phyloP scores from a whole-genome alignment of 2,329 filamentous ascomycete species.

The Fusarium keratoplasticum region DNA sequence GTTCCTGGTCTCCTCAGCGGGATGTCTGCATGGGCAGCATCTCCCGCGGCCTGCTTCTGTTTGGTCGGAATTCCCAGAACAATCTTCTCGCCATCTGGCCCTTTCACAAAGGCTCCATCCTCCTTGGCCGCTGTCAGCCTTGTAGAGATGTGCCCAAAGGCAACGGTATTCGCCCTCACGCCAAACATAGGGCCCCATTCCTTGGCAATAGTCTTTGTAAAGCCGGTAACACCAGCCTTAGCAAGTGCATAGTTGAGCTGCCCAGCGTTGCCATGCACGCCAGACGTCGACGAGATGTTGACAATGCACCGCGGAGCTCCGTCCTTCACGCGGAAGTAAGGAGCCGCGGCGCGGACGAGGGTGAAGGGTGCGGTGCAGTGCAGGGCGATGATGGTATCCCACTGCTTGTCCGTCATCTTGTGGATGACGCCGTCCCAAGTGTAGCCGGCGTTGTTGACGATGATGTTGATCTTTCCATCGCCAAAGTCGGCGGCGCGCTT shows the following conservation, averaged over 20 bases:
- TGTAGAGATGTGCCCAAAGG: slow-evolving; percentile 85
- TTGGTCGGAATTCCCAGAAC: slow-evolving; percentile 78
- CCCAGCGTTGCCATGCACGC: slow-evolving; percentile 88
- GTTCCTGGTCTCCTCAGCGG: slow-evolving; percentile 81
- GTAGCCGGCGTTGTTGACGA: slow-evolving; percentile 92
- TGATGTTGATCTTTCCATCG: slow-evolving; percentile 87
- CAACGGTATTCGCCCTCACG: slow-evolving; percentile 84
- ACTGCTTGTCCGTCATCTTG: slow-evolving; percentile 93
- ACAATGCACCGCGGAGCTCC: slow-evolving; percentile 82
- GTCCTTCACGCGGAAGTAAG: slow-evolving; percentile 89
- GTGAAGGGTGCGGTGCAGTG: slow-evolving; percentile 90
- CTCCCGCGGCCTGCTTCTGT: slow-evolving; percentile 59
- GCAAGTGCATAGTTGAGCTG: slow-evolving; percentile 90
- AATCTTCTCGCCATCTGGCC: slow-evolving; percentile 80
- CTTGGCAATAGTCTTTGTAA: slow-evolving; percentile 91
- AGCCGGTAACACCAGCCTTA: slow-evolving; percentile 84
- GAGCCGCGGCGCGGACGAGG: slow-evolving; percentile 81
- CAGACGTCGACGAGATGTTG: slow-evolving; percentile 86
- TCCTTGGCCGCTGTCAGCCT: slow-evolving; percentile 87
- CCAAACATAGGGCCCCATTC: slow-evolving; percentile 90
- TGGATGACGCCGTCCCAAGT: slow-evolving; percentile 95
- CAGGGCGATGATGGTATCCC: slow-evolving; percentile 86
- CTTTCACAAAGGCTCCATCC: slow-evolving; percentile 81
- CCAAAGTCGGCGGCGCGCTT: slow-evolving; percentile 83
- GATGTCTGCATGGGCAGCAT: slow-evolving; percentile 73